These are phyloP conservation scores for Ogataea methylovora DNA, from an alignment of 805 yeast species.

Conservation along the genomic window DNA sequence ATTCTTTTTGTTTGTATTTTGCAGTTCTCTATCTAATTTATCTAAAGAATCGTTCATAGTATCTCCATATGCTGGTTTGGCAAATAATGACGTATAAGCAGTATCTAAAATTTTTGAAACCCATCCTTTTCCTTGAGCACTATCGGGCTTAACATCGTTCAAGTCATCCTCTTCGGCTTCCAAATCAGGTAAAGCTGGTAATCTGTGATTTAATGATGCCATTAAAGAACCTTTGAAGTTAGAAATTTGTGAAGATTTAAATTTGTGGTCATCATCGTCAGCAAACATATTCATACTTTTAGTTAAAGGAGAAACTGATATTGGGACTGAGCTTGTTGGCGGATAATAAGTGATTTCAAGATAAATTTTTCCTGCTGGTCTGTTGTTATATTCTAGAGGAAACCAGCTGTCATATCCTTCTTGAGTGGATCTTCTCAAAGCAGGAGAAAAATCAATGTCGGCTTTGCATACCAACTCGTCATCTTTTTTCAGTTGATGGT, in stretches of 20 bases:
- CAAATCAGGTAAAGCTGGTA: conserved; percentile 10
- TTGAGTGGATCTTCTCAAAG: conserved; percentile 53
- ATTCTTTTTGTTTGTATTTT: conserved; percentile 2
- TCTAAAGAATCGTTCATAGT: conserved; percentile 7
- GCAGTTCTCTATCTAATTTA: conserved; percentile 13
- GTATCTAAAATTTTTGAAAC: conserved; percentile 11
- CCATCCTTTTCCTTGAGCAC: conserved; percentile 9
- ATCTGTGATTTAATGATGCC: conserved; percentile 2
- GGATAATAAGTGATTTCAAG: conserved; percentile 92
- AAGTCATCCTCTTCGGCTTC: conserved; percentile 3
- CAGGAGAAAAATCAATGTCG: conserved; percentile 69
- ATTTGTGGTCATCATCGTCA: neutral
- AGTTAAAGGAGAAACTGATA: conserved; percentile 1
- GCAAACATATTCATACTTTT: neutral
- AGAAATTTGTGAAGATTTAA: too few species aligned
- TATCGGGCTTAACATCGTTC: neutral
- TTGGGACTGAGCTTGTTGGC: conserved; percentile 24
- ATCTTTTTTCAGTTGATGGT: conserved; percentile 80
- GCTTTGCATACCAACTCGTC: conserved; percentile 82
- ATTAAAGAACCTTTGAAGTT: neutral
- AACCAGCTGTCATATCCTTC: conserved; percentile 89
- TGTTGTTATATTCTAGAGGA: conserved; percentile 54
- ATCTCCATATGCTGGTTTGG: conserved; percentile 5
- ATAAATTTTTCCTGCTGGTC: conserved; percentile 82
- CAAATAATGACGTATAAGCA: conserved; percentile 12